Percentiles rank a stretch among this genome's conserved stretches.
Evolutionary conservation across 2,329 filamentous ascomycete species (phyloP).

Genomic region (Sclerotinia borealis): DNA sequence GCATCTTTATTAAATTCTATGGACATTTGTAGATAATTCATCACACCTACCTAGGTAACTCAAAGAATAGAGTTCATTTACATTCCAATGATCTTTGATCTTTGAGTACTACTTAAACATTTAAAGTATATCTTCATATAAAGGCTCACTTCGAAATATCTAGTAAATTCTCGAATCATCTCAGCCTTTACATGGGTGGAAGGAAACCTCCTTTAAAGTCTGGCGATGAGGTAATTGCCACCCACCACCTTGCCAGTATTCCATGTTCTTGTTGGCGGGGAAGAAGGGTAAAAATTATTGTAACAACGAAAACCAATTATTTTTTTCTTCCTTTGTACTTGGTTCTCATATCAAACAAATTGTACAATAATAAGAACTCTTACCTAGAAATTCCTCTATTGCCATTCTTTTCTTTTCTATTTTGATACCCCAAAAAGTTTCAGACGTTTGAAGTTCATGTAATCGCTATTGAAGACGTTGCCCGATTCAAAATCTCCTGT

Average conservation of each 20-base stretch:
- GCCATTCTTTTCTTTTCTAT: neutral
- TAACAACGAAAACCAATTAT: neutral
- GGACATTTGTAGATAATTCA: no score
- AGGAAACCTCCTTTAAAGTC: conserved; percentile 1
- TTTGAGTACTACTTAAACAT: neutral
- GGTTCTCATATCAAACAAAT: neutral
- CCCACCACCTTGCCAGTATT: neutral
- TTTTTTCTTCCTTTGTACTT: neutral
- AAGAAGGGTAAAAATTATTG: neutral
- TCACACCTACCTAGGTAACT: no score
- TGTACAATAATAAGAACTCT: neutral
- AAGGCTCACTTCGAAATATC: neutral
- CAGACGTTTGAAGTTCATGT: neutral
- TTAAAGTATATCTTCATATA: neutral
- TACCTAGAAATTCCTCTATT: neutral
- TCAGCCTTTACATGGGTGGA: neutral
- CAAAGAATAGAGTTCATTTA: neutral
- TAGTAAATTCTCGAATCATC: neutral
- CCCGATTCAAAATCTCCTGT: neutral
- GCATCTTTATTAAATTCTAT: no score
- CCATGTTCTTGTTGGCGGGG: conserved; percentile 1
- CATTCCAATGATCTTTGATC: neutral
- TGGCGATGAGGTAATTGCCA: conserved; percentile 5
- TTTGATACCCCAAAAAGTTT: neutral
- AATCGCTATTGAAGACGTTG: neutral